A percentile compares a stretch with the other conserved stretches of the same genome.
phyloP scores from a whole-genome alignment of 192 early-diverging fungal species.

The Rhizophagus sp. region DNA sequence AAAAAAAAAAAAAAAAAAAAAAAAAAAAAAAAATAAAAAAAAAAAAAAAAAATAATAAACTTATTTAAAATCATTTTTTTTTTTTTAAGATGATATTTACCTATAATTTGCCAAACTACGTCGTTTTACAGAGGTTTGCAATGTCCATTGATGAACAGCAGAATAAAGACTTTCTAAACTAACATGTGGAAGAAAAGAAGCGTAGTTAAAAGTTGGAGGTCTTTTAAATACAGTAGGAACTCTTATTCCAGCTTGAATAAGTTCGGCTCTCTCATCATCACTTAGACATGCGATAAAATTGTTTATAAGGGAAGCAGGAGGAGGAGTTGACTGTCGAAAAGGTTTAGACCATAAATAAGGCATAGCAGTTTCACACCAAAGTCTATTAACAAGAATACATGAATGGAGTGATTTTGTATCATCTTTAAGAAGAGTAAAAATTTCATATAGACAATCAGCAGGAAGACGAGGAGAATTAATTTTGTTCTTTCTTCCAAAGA shows the following conservation, averaged over 20 bases:
- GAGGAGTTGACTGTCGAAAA: not conserved
- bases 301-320: constrained; percentile 3
- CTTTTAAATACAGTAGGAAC: not conserved
- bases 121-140: not conserved
- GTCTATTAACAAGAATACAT: constrained; percentile 25
- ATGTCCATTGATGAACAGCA: not conserved
- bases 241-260: not conserved
- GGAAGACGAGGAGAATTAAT: constrained; percentile 2
- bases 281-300: constrained; percentile 9
- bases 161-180: constrained; percentile 22
- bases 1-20: not conserved
- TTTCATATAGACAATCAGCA: constrained; percentile 19
- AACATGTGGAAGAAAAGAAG: constrained; percentile 3
- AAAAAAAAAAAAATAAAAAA: too few species aligned
- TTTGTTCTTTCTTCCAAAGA: not conserved
- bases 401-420: constrained; percentile 13
- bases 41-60: too few species aligned
- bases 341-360: constrained; percentile 13
- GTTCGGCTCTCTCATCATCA: constrained; percentile 4
- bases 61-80: too few species aligned
- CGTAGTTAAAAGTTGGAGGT: constrained; percentile 20
- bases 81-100: not conserved
- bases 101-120: not conserved
- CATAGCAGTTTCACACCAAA: constrained; percentile 22
- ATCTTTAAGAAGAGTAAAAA: constrained; percentile 14